Evolutionary conservation across 139 green algal species (phyloP), one percentile per base, ranked within the genome.

Genomic region (Chlamydomonas sp.): DNA sequence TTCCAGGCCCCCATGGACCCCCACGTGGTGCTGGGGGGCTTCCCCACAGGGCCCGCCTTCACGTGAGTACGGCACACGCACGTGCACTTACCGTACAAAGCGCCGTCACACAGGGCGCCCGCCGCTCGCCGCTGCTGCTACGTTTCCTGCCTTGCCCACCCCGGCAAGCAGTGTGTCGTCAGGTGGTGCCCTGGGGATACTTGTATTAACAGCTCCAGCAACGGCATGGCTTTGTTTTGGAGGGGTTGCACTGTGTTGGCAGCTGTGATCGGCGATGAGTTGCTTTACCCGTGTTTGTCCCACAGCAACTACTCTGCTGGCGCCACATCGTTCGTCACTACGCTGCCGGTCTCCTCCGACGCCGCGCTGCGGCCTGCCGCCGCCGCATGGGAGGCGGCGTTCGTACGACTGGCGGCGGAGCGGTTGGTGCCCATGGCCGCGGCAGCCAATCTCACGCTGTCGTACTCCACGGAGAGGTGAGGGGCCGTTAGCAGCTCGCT

Each of bases 21-120:
- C 3, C 88, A 95, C 66, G 72, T 97, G 9, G 96, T 99, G 20
- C 91, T 99, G 75, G 97, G 97, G 12, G 97, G 97, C 66, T 99
- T 97, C 91, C 88, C 90, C 12, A 84, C n/a, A 0, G 90, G 83
- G 2, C 18, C 68, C 20, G 68, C 77, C 1, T 94, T 93, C 90
- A 94, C 85, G 91, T 92, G 67, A 31, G 85, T 7, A 9, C 31
- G 31, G 31, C 31, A 49, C 31, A 49, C 31, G 31, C 31, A 49
- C 31, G 31, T 49, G 31, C 31, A 49, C 31, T 49, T 49, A 49
- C 31, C 31, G 31, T 49, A 49, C 31, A 49, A 49, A 49, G 31
- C 31, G 31, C 31, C 31, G 31, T 49, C 31, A 49, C 31, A 49
- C 31, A 49, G 31, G 31, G 31, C 31, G 31, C 31, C 31, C 31